These are phyloP conservation scores for Paraconiothyrium sp. DNA, from an alignment of 2,329 filamentous ascomycete genomes.

Conservation along the genomic window DNA sequence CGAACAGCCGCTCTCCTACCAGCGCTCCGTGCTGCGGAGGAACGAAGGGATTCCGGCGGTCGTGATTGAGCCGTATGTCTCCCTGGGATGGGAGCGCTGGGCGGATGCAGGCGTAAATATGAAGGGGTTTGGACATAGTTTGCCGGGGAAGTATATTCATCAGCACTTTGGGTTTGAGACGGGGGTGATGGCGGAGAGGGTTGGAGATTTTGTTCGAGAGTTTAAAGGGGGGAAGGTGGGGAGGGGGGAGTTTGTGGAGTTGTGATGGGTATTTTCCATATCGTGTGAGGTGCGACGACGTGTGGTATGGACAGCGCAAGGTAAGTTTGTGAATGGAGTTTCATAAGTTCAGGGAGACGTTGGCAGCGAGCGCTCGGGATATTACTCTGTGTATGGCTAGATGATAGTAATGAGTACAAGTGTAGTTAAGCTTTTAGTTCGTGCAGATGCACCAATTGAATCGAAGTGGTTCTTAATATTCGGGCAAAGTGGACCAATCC, in stretches of 20 bases:
- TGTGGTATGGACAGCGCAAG: too few species aligned
- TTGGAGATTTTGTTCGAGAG: constrained; percentile 11
- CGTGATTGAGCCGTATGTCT: constrained; percentile 24
- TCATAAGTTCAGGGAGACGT: too few species aligned
- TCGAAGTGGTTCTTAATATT: too few species aligned
- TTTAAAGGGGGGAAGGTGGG: constrained; percentile 15
- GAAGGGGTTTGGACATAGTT: constrained; percentile 19
- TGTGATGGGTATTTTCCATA: background rate
- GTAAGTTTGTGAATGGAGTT: too few species aligned
- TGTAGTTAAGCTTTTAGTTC: too few species aligned
- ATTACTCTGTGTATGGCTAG: too few species aligned
- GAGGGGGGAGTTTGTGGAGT: constrained; percentile 24
- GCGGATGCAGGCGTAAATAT: constrained; percentile 23
- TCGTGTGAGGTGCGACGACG: too few species aligned
- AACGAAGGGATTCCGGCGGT: constrained; percentile 22
- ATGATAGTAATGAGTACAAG: too few species aligned
- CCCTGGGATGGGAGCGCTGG: constrained; percentile 23
- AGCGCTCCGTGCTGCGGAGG: constrained; percentile 18
- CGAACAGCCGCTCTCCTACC: constrained; percentile 19
- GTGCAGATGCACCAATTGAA: too few species aligned
- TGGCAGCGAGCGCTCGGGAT: too few species aligned
- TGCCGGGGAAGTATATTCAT: constrained; percentile 25
- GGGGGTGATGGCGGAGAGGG: constrained; percentile 12
- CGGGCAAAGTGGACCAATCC: too few species aligned
- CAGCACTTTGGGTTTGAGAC: constrained; percentile 17